Evolutionary conservation across 306 rosid genomes (phyloP).

Genomic region (Medicago truncatula): MtrunA17r5.0-ANR NC_053049.1:19178501-19179000

Average conservation of each 20-base stretch:
- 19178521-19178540: neutral
- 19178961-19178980: too few relatives aligned
- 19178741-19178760: neutral
- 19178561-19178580: neutral
- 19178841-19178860: too few relatives aligned
- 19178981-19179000: too few relatives aligned
- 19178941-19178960: too few relatives aligned
- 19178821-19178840: neutral
- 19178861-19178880: too few relatives aligned
- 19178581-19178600: neutral
- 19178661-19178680: neutral
- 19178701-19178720: neutral
- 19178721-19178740: neutral
- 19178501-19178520: neutral
- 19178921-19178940: too few relatives aligned
- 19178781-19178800: neutral
- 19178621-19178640: neutral
- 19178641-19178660: neutral
- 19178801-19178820: neutral
- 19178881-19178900: too few relatives aligned
- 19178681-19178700: neutral
- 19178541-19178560: neutral
- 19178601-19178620: neutral
- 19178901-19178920: too few relatives aligned
- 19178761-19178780: neutral